Evolutionary conservation across 1,284 basidiomycete species (phyloP), one percentile per base, ranked within the genome.

Genomic region (Apiotrichum akiyoshidainum): DNA sequence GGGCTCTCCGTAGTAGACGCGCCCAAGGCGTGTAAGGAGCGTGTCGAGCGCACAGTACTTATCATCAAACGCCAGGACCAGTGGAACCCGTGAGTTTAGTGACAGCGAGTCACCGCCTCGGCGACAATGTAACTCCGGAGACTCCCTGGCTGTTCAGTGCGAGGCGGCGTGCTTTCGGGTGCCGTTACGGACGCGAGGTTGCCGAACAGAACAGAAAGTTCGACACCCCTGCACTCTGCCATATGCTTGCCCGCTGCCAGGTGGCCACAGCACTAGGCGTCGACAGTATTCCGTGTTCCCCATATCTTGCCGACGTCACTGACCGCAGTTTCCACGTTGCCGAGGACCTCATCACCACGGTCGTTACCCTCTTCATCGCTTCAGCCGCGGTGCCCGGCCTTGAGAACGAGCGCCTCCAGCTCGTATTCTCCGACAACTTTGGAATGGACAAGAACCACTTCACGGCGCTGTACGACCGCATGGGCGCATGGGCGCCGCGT

Each of bases 341-440:
- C 1, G 75, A 77, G 52, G 75, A 77, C 61, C 61, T 77, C 12
- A 64, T 77, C 47, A 76, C 73, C 1, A 74, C 73, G 1, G 55
- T 76, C 9, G 69, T 73, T 2, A 67, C 71, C 0, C 46, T 69
- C 26, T 65, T 77, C 55, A 64, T 73, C 37, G 65, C 67, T 2
- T 64, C 59, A 3, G 54, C 60, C 1, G 64, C 65, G 0, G 61
- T 61, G 5, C 70, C 71, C 0, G 60, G 57, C 1, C 59, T 71
- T 1, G 55, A 64, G 12, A 44, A 65, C 26, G 61, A 65, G 8
- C 57, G 70, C 9, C 50, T 76, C 3, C 75, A 76, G 55, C 65
- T 77, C 26, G 70, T 72, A 8, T 77, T 77, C 52, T 50, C 59
- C 0, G 75, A 77, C 46, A 65, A 67, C 2, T 74, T 63, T 52